These are phyloP conservation scores for Globisporangium orthogonon DNA, from an alignment of 352 stramenopile genomes.

Conservation along the genomic window DNA sequence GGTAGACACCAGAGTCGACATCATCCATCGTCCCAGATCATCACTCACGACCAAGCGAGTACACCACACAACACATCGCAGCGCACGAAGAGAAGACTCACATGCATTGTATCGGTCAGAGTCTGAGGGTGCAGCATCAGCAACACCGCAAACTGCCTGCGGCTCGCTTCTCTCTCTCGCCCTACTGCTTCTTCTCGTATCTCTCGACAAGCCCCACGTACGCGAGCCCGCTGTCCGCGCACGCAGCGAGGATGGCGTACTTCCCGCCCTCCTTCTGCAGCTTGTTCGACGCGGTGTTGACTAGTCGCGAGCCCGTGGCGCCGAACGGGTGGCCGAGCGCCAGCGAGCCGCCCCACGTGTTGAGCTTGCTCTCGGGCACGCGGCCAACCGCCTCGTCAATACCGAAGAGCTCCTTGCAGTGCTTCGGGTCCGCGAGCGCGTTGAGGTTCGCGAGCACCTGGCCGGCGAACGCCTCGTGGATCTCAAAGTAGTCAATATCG, in stretches of 20 bases:
- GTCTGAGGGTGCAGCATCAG: too few species aligned
- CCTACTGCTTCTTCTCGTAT: slow-evolving; percentile 48
- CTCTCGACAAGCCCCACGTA: slow-evolving; percentile 94
- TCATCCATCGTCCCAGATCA: too few species aligned
- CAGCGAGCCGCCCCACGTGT: slow-evolving; percentile 96
- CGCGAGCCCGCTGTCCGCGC: slow-evolving; percentile 96
- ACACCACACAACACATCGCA: too few species aligned
- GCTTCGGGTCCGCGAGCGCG: slow-evolving; percentile 92
- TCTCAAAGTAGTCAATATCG: slow-evolving; percentile 98
- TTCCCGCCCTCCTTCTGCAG: slow-evolving; percentile 93
- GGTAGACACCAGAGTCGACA: too few species aligned
- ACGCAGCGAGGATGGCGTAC: slow-evolving; percentile 96
- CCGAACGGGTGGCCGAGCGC: slow-evolving; percentile 97
- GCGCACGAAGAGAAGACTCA: neutral
- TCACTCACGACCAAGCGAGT: too few species aligned
- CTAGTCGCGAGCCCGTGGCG: slow-evolving; percentile 93
- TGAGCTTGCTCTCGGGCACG: slow-evolving; percentile 94
- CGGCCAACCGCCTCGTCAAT: slow-evolving; percentile 87
- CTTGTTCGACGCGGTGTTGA: slow-evolving; percentile 97
- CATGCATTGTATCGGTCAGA: neutral
- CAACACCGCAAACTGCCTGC: too few species aligned
- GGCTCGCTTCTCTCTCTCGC: neutral
- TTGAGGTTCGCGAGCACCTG: slow-evolving; percentile 97
- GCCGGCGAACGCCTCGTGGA: slow-evolving; percentile 98
- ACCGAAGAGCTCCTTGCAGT: slow-evolving; percentile 93